phyloP scores from a whole-genome alignment of 1,139 yeast genomes.

The Blastobotrys elegans region DNA sequence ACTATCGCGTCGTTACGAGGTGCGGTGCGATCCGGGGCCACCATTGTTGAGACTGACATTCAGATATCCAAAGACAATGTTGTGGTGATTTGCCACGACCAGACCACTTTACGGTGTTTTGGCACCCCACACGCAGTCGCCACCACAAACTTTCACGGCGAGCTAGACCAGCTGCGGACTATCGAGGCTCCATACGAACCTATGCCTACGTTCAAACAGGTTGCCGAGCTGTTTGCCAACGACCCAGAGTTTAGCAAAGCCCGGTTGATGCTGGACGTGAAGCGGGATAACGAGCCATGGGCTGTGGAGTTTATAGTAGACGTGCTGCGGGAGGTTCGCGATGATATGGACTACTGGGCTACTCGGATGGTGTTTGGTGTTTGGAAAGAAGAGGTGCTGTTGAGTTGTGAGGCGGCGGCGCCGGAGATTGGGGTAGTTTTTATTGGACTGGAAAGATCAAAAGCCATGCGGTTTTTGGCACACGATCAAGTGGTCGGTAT shows the following conservation, averaged over 20 bases:
- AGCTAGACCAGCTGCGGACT: constrained; percentile 51
- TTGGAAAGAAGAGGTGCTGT: constrained; percentile 68
- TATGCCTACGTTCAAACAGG: constrained; percentile 57
- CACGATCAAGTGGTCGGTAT: constrained; percentile 40
- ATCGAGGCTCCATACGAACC: constrained; percentile 48
- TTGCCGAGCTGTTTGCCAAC: constrained; percentile 53
- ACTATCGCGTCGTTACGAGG: constrained; percentile 67
- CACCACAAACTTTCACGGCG: constrained; percentile 36
- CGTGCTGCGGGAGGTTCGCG: constrained; percentile 44
- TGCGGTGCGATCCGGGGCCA: constrained; percentile 66
- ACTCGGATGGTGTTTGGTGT: constrained; percentile 68
- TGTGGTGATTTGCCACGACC: constrained; percentile 73
- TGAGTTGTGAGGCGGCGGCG: constrained; percentile 43
- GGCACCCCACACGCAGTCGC: constrained; percentile 40
- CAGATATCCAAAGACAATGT: constrained; percentile 72
- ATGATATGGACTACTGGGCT: constrained; percentile 62
- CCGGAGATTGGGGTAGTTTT: constrained; percentile 46
- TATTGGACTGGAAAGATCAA: constrained; percentile 45
- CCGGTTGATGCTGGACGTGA: constrained; percentile 76
- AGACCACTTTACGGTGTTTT: constrained; percentile 55
- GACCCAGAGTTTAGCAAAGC: constrained; percentile 36
- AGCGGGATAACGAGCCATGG: constrained; percentile 59
- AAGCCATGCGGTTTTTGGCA: constrained; percentile 35
- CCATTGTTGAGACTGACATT: constrained; percentile 76
- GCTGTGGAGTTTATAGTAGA: constrained; percentile 51